Conservation (phyloP, 352 stramenopile genomes). For the Phytophthora ohioensis region DNA sequence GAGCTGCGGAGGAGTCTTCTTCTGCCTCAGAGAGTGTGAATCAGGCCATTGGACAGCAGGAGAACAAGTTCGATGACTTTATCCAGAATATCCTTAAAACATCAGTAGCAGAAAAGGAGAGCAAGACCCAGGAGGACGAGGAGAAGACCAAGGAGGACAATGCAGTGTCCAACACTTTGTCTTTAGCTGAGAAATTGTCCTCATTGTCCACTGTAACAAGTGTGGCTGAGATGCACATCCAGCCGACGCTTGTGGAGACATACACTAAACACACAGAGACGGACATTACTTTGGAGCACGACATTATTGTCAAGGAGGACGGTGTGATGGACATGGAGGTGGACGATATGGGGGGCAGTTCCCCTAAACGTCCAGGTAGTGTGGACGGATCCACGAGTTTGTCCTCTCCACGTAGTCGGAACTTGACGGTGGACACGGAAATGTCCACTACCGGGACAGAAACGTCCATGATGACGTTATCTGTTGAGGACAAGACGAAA, state of each 20-base stretch:
- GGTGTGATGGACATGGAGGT: slow-evolving; percentile 52
- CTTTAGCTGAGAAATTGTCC: slow-evolving; percentile 80
- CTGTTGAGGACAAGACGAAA: slow-evolving; percentile 68
- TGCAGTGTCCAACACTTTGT: slow-evolving; percentile 51
- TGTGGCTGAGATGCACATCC: slow-evolving; percentile 84
- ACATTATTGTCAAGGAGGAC: slow-evolving; percentile 67
- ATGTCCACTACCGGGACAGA: slow-evolving; percentile 36
- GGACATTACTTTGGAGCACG: slow-evolving; percentile 83
- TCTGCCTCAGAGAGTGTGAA: slow-evolving; percentile 56
- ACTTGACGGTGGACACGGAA: slow-evolving; percentile 61
- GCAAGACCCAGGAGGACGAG: slow-evolving; percentile 17
- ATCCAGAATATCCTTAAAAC: slow-evolving; percentile 89
- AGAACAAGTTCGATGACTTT: slow-evolving; percentile 85
- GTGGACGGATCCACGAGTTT: slow-evolving; percentile 35
- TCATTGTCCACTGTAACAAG: slow-evolving; percentile 76
- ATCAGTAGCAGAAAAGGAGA: slow-evolving; percentile 36
- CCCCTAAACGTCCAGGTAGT: slow-evolving; percentile 43
- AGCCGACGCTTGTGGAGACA: slow-evolving; percentile 81
- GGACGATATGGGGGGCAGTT: slow-evolving; percentile 36
- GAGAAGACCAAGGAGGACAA: slow-evolving; percentile 35
- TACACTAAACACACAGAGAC: slow-evolving; percentile 90
- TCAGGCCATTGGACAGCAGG: slow-evolving; percentile 71
- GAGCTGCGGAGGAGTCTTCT: slow-evolving; percentile 57
- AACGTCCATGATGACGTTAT: slow-evolving; percentile 35
- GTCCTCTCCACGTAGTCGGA: slow-evolving; percentile 51